Evolutionary conservation across 345 rosid species (phyloP), one percentile per base, ranked within the genome.

Genomic region (Aquilaria sinensis): DNA sequence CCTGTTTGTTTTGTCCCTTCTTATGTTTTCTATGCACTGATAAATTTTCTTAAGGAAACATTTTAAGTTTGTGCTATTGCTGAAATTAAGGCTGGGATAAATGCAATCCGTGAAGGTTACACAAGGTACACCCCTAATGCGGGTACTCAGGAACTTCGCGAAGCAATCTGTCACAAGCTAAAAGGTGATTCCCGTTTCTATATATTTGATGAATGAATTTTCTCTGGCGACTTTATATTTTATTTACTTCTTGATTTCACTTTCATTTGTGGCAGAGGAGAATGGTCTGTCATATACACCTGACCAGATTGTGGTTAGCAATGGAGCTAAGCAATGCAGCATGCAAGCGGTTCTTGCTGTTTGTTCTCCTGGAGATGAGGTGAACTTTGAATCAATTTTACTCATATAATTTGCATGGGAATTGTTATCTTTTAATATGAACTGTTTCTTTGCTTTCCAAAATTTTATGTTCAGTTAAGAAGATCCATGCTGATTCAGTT

Each of bases 301-400:
- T 31, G 86, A 94, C 67, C 91, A 94, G 72, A 79, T 94, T 66
- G 65, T 91, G 67, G 96, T 94, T 61, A 94, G 99, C 66, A 94
- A 94, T 75, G 97, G 99, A 64, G 99, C 99, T 48, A 94, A 94
- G 73, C 99, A 94, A 77, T 60, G 93, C 67, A 64, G 73, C 56
- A 58, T 77, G 60, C 97, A 94, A 77, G 97, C 99, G 11, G 83
- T 85, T 32, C 78, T 86, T 67, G 99, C 99, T 3, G 96, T 91
- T 69, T 94, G 97, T 72, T 82, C 91, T 29, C 97, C 96, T 0
- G 97, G 97, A 14, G 99, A 94, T 76, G 99, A 94, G 96, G 99
- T 93, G 67, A 60, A 59, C 51, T 59, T 55, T 45, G 43, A 37
- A 37, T 9, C 8, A 9, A 37, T 37, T 37, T 37, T 37, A 2